Conservation (phyloP, 2,329 filamentous ascomycete species). For the Verticillium tricorpus region DNA sequence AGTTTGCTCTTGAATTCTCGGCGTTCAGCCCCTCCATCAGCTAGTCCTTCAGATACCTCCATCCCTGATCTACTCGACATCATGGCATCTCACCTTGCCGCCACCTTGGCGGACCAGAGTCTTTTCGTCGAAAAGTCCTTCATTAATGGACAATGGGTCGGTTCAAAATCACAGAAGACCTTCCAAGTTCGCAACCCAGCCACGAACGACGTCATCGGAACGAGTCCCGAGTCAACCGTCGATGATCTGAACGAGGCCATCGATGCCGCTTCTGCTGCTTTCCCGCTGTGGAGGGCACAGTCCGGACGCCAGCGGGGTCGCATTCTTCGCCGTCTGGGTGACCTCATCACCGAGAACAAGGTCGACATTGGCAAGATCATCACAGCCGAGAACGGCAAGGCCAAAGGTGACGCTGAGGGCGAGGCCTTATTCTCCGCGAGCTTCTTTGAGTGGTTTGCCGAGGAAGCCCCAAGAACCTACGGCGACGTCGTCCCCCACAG, state of each 20-base stretch:
- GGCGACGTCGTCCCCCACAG: constrained; percentile 71
- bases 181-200: constrained; percentile 77
- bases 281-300: constrained; percentile 53
- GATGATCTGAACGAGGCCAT: constrained; percentile 79
- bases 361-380: constrained; percentile 70
- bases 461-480: constrained; percentile 68
- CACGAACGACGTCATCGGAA: constrained; percentile 74
- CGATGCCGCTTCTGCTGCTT: constrained; percentile 69
- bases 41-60: background rate
- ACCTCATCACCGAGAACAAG: constrained; percentile 57
- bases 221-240: constrained; percentile 76
- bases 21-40: too few relatives aligned
- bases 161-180: constrained; percentile 62
- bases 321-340: constrained; percentile 56
- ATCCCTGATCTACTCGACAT: background rate
- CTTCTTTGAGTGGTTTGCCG: constrained; percentile 77
- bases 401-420: constrained; percentile 65
- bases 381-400: constrained; percentile 87
- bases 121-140: constrained; percentile 59
- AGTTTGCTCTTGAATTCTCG: too few relatives aligned
- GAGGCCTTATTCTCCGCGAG: constrained; percentile 68
- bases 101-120: constrained; percentile 49
- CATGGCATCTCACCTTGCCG: background rate
- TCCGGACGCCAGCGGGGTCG: constrained; percentile 53
- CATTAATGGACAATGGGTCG: constrained; percentile 70